Percentiles rank a stretch among this genome's conserved stretches.
Evolutionary conservation across 2,329 filamentous ascomycete genomes (phyloP).

Genomic region (Pleomassaria siparia): DNA sequence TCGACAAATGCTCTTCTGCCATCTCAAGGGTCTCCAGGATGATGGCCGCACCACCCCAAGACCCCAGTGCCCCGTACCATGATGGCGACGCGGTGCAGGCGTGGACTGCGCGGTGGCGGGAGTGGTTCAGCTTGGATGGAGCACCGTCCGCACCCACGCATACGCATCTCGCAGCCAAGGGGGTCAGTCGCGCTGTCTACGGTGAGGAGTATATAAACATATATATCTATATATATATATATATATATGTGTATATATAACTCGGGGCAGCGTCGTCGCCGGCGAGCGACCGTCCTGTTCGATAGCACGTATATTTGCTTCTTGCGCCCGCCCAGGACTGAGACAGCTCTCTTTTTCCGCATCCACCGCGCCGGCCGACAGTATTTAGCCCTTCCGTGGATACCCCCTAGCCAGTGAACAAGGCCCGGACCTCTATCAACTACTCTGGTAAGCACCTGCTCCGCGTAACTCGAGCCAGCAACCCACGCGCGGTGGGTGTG

Average conservation of each 20-base stretch:
- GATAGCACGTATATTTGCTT: not conserved
- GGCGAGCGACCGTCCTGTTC: not conserved
- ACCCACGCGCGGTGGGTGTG: not conserved
- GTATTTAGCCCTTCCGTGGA: not conserved
- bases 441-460: slow-evolving; percentile 21
- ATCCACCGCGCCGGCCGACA: not conserved
- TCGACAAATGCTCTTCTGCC: slow-evolving; percentile 31
- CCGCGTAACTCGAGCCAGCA: slow-evolving; percentile 9
- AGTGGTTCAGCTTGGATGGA: slow-evolving; percentile 32
- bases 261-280: slow-evolving; percentile 7
- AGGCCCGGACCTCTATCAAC: slow-evolving; percentile 9
- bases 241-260: too few species aligned
- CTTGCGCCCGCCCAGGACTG: slow-evolving; percentile 11
- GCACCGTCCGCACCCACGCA: slow-evolving; percentile 21
- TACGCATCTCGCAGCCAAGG: slow-evolving; percentile 25
- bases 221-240: too few species aligned
- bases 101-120: slow-evolving; percentile 26
- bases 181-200: slow-evolving; percentile 14
- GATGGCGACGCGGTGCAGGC: slow-evolving; percentile 27
- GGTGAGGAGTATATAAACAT: slow-evolving; percentile 22
- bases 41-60: slow-evolving; percentile 23
- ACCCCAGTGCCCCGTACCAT: slow-evolving; percentile 21
- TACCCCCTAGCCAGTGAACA: not conserved
- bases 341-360: slow-evolving; percentile 1
- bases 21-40: slow-evolving; percentile 27